Evolutionary conservation across 1,139 yeast genomes (phyloP).

Genomic region (Protomyces macrosporus): DNA sequence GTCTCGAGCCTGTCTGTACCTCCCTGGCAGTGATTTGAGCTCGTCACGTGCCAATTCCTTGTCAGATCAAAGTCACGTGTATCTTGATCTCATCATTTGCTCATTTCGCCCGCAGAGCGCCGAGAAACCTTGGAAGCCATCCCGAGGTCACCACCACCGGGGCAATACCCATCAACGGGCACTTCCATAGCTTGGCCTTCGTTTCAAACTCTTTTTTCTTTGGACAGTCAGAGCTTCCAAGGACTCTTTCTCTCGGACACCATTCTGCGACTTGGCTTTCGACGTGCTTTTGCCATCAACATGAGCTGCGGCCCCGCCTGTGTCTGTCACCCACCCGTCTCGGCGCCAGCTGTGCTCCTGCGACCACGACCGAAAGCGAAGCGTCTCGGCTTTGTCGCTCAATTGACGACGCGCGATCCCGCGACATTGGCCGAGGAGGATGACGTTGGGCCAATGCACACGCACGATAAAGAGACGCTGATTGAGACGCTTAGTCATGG

Average conservation of each 20-base stretch:
- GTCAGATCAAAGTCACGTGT: no score
- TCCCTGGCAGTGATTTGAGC: no score
- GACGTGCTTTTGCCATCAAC: background rate
- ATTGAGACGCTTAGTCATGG: constrained; percentile 16
- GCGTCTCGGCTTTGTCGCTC: constrained; percentile 13
- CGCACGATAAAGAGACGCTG: background rate
- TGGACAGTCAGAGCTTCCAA: background rate
- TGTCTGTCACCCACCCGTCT: constrained; percentile 19
- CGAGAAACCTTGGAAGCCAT: no score
- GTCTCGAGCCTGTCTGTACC: no score
- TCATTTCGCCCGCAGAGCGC: no score
- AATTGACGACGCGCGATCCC: constrained; percentile 12
- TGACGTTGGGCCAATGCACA: background rate
- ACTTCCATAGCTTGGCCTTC: no score
- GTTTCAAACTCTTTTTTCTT: no score
- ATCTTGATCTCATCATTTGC: no score
- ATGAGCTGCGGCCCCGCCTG: constrained; percentile 24
- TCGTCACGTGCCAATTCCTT: no score
- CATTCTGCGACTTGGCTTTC: background rate
- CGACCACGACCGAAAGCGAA: constrained; percentile 18
- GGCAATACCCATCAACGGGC: no score
- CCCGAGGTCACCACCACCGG: no score
- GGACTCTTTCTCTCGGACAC: background rate
- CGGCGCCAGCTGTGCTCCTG: constrained; percentile 15
- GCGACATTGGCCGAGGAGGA: background rate